Evolutionary conservation across 805 yeast genomes (phyloP).

Genomic region (Metschnikowia amazonensis): DNA sequence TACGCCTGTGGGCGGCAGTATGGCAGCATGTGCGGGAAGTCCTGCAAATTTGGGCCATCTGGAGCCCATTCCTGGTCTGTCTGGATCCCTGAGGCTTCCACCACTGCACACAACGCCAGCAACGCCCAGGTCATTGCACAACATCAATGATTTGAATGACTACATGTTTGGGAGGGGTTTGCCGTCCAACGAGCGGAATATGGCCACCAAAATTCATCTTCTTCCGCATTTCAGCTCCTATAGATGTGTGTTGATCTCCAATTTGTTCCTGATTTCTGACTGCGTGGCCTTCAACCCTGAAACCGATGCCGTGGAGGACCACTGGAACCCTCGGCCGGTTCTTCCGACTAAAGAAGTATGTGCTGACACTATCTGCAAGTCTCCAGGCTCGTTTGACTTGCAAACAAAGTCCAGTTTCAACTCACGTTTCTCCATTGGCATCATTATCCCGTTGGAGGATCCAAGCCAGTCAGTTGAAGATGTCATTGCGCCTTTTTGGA

Average conservation of each 20-base stretch:
- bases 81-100: not conserved
- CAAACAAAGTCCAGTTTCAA: constrained; percentile 16
- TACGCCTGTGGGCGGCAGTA: not conserved
- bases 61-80: not conserved
- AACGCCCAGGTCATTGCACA: constrained; percentile 32
- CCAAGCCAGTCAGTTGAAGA: constrained; percentile 31
- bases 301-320: constrained; percentile 3
- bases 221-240: constrained; percentile 38
- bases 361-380: constrained; percentile 8
- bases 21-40: not conserved
- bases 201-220: constrained; percentile 45
- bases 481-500: constrained; percentile 48
- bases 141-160: constrained; percentile 43
- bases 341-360: constrained; percentile 27
- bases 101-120: not conserved
- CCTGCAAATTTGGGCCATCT: not conserved
- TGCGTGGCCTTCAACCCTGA: constrained; percentile 7
- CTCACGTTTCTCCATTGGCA: constrained; percentile 45
- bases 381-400: constrained; percentile 3
- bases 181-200: constrained; percentile 43
- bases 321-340: constrained; percentile 45
- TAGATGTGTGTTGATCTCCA: constrained; percentile 42
- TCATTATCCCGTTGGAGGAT: constrained; percentile 45
- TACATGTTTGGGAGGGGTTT: constrained; percentile 58
- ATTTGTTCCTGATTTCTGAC: constrained; percentile 41